Evolutionary conservation across 352 stramenopile species (phyloP), one percentile per base, ranked within the genome.

Genomic region (Elongisporangium anandrum): DNA sequence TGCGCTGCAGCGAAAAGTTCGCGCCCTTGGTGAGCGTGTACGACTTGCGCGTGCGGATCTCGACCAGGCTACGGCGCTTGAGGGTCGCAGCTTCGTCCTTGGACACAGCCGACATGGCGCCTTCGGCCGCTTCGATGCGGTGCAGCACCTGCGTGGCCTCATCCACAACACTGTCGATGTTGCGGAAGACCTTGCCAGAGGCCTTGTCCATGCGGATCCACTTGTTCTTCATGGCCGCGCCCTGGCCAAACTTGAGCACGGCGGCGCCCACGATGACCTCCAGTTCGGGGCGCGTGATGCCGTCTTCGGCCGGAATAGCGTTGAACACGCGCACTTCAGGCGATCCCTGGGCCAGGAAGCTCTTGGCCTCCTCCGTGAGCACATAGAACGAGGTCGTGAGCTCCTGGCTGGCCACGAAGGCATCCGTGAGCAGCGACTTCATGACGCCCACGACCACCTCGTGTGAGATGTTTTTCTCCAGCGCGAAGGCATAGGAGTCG

Each of bases 201-300:
- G 81, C 79, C 64, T 96, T 95, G 74, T 98, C 90, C 59, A 98
- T 90, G 55, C 92, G 90, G 57, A 98, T 90, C 96, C 96, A 99
- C 67, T 97, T 98, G 78, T 98, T 98, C 79, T 99, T 98, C 92
- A 99, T 98, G 72, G 90, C 98, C 64, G 92, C 96, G 58, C 93
- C 94, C 68, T 98, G 93, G 12, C 96, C 97, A 69, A 99, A 93
- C 69, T 99, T 99, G 64, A 94, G 85, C 13, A 87, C 81, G 21
- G 92, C 73, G 20, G 92, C 87, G 23, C 88, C 85, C 4, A 99
- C 85, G 2, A 72, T 72, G 19, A 70, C 60, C 64, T 98, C 82
- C 23, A 99, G 70, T 23, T 84, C 78, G 48, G 78, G 73, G 57
- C 95, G 83, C 20, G 87, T 73, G n/a, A 87, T 66, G 23, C 84